phyloP scores from a whole-genome alignment of 2,329 filamentous ascomycete genomes.

The Beauveria sp. region DNA sequence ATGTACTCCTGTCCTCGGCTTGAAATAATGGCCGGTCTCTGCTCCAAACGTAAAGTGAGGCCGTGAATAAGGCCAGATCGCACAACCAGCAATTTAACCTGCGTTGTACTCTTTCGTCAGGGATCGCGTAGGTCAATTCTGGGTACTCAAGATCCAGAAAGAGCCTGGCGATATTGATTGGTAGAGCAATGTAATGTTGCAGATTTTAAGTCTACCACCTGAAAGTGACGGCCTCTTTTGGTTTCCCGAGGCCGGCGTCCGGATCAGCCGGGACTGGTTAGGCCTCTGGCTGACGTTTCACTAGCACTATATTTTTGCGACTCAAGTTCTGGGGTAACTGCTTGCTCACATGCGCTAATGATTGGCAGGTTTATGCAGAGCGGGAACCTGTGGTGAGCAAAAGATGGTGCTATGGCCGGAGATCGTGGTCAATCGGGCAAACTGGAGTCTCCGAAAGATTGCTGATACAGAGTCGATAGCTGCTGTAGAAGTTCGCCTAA shows the following conservation, averaged over 20 bases:
- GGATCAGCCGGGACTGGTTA: slow-evolving; percentile 6
- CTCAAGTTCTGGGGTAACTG: neutral
- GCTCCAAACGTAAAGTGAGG: neutral
- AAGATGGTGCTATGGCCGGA: neutral
- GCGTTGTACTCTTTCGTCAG: neutral
- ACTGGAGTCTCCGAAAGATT: neutral
- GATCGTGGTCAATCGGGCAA: neutral
- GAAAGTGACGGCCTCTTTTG: neutral
- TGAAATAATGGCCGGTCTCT: no score
- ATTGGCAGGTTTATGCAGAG: neutral
- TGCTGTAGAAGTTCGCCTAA: neutral
- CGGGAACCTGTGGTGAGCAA: no score
- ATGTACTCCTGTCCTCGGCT: no score
- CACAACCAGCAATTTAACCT: neutral
- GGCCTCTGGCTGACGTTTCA: neutral
- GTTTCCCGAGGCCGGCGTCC: neutral
- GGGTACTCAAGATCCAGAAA: no score
- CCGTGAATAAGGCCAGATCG: neutral
- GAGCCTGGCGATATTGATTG: neutral
- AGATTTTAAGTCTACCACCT: neutral
- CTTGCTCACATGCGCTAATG: neutral
- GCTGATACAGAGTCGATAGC: neutral
- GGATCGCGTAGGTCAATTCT: neutral
- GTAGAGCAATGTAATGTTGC: neutral
- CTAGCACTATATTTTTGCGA: neutral